phyloP scores from a whole-genome alignment of 306 rosid species.

The Mucuna pruriens region DNA sequence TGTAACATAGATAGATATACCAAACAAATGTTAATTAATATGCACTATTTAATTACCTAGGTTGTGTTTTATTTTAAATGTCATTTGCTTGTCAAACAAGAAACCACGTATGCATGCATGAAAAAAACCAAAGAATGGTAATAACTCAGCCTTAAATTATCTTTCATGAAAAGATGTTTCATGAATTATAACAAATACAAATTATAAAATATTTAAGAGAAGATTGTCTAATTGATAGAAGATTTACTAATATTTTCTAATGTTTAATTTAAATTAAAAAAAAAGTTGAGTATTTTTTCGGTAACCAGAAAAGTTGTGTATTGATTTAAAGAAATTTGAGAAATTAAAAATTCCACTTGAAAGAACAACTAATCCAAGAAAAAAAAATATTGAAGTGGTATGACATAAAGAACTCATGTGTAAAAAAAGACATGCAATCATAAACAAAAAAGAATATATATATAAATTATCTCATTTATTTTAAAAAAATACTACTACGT shows the following conservation, averaged over 20 bases:
- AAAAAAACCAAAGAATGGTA: background rate
- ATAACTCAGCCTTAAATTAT: background rate
- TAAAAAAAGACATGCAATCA: background rate
- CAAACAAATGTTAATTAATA: conserved; percentile 5
- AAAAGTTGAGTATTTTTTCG: background rate
- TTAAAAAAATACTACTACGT: no score
- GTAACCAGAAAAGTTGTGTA: background rate
- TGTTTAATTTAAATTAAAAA: background rate
- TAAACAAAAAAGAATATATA: background rate
- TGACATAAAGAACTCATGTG: background rate
- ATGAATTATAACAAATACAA: background rate
- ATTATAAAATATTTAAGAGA: background rate
- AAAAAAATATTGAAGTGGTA: no score
- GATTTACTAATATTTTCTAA: background rate
- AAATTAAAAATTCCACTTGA: no score
- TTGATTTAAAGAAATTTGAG: background rate
- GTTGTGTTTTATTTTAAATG: background rate
- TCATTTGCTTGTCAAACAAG: conserved; percentile 16
- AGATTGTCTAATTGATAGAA: background rate
- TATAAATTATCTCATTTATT: no score
- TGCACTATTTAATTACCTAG: background rate
- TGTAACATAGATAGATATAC: background rate
- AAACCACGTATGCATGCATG: background rate
- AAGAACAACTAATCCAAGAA: background rate
- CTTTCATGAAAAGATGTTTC: background rate